Evolutionary conservation across 345 rosid genomes (phyloP), one percentile per base, ranked within the genome.

Genomic region (Draba incana): DNA sequence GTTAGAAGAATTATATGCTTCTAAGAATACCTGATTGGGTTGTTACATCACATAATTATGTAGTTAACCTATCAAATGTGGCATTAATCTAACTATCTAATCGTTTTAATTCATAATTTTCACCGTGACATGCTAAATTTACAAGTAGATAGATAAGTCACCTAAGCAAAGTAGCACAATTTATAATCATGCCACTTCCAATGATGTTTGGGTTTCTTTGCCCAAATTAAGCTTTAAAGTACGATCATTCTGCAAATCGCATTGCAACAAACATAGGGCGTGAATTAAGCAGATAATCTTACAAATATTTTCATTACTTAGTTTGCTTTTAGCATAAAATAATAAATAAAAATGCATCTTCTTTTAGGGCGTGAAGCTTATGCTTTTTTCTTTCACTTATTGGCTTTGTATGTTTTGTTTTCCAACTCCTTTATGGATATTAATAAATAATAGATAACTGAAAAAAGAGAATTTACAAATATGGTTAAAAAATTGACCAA

Each of bases 401-500:
- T 35, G 7, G 4, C 1, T 30, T 3, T 30, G 30, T 28, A 2
- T 28, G n/a, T 0, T 23, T 56, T 69, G 42, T 56, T 69, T 47
- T 10, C 4, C 43, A 74, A 68, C 56, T 75, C 81, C 55, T 64
- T 77, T 67, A 35, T 8, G 39, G 8, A 10, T 13, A 70, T 24
- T 23, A 43, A 30, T n/a, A 28, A 33, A 23, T 0, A 45, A 48
- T 12, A 69, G 27, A 57, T 24, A 66, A 42, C 11, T 65, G 45
- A 49, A 73, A 49, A 58, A 45, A 33, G 45, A 73, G 37, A 57
- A 65, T 57, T 48, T 39, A 58, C 72, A 73, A 58, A 73, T 31
- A 73, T 58, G 67, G 77, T 59, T 42, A 73, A 73, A 49, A 65
- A 59, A 66, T 73, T 66, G 77, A 73, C 76, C 66, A 50, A 73